A percentile compares a stretch with the other conserved stretches of the same genome.
Conservation (phyloP, 345 rosid species). For the Rhodomyrtus tomentosa region DNA sequence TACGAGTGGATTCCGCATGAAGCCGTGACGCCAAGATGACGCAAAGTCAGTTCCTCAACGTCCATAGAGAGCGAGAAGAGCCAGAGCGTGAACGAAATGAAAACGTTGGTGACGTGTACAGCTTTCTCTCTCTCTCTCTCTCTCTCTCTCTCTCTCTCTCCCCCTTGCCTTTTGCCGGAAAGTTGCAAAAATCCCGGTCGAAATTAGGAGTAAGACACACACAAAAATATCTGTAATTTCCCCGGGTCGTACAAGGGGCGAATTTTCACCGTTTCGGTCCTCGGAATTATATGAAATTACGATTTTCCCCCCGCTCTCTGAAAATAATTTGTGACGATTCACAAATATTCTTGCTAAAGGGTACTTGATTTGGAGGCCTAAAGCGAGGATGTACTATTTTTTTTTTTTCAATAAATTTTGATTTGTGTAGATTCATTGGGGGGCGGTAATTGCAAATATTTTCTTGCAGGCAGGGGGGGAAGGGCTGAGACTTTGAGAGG, state of each 20-base stretch:
- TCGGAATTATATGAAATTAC: background rate
- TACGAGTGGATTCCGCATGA: conserved; percentile 41
- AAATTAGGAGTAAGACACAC: background rate
- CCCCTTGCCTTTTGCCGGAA: background rate
- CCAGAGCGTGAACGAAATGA: background rate
- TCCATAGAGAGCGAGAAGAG: too few relatives aligned
- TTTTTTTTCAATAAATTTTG: accelerated
- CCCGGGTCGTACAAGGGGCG: background rate
- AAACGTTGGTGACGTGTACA: background rate
- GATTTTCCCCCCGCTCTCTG: background rate
- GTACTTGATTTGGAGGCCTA: too few relatives aligned
- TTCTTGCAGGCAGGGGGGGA: background rate
- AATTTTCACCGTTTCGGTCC: background rate
- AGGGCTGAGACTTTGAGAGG: too few relatives aligned
- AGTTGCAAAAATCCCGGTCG: background rate
- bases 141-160: background rate
- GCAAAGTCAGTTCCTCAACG: background rate
- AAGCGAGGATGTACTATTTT: too few relatives aligned
- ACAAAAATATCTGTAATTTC: background rate
- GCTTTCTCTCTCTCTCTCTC: background rate
- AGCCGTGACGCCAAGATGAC: conserved; percentile 9
- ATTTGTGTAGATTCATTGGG: background rate
- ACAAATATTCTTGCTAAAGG: too few relatives aligned
- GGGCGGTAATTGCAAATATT: background rate
- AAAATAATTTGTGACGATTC: background rate